phyloP scores from a whole-genome alignment of 2,329 filamentous ascomycete species.

The Aaosphaeria pasadenensis region DNA sequence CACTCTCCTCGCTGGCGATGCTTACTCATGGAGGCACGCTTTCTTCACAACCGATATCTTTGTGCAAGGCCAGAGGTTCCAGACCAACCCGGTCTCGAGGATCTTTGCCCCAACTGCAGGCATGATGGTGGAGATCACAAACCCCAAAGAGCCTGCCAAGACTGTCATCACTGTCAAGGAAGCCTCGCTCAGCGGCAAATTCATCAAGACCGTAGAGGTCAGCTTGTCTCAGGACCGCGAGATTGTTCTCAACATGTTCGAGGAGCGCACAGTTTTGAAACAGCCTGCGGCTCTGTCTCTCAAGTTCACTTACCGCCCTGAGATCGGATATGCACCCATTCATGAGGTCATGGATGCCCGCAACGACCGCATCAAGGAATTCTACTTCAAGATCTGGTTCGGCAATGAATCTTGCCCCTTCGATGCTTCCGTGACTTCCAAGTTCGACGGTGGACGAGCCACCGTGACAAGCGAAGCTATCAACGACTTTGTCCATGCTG shows the following conservation, averaged over 20 bases:
- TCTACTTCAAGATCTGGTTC: conserved; percentile 98
- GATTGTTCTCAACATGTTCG: conserved; percentile 86
- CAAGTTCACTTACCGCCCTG: conserved; percentile 89
- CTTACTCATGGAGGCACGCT: conserved; percentile 90
- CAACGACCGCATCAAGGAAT: conserved; percentile 98
- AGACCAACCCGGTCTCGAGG: conserved; percentile 91
- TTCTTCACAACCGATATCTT: conserved; percentile 92
- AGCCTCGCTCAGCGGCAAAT: conserved; percentile 79
- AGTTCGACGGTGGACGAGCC: conserved; percentile 84
- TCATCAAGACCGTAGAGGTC: conserved; percentile 84
- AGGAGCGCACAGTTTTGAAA: conserved; percentile 83
- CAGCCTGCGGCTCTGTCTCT: conserved; percentile 80
- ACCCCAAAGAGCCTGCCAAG: conserved; percentile 78
- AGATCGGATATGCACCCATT: conserved; percentile 96
- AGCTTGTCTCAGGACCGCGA: conserved; percentile 72
- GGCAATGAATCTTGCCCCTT: conserved; percentile 81
- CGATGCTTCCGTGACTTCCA: conserved; percentile 77
- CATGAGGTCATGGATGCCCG: conserved; percentile 93
- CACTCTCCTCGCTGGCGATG: conserved; percentile 78
- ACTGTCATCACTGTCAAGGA: conserved; percentile 86
- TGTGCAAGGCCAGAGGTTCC: conserved; percentile 93
- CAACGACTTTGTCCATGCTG: conserved; percentile 98
- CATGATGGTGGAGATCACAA: conserved; percentile 80
- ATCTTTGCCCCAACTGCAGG: conserved; percentile 85
- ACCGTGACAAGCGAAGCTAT: conserved; percentile 89